phyloP scores from a whole-genome alignment of 2,329 filamentous ascomycete species.

The Chlorencoelia australis region DNA sequence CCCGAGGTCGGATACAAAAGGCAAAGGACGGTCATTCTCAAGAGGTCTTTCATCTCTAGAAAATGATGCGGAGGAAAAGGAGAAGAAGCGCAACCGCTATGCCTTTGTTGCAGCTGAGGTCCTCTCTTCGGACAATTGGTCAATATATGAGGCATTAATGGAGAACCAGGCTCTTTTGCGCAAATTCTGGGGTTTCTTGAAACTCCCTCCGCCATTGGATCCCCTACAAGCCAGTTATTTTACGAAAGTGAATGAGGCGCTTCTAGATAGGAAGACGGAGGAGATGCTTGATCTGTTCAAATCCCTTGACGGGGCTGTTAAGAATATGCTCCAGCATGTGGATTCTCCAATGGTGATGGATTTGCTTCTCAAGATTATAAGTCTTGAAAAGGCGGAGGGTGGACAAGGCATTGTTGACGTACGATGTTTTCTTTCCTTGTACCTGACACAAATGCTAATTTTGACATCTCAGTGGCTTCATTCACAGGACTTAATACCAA shows the following conservation, averaged over 20 bases:
- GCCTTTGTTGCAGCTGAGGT: slow-evolving; percentile 91
- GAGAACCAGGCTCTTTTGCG: slow-evolving; percentile 69
- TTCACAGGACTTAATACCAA: slow-evolving; percentile 77
- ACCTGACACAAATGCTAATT: not conserved
- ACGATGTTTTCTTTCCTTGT: slow-evolving; percentile 28
- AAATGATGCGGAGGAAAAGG: slow-evolving; percentile 60
- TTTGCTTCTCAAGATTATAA: slow-evolving; percentile 90
- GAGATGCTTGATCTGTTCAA: slow-evolving; percentile 92
- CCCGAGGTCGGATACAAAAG: slow-evolving; percentile 40
- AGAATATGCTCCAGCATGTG: slow-evolving; percentile 82
- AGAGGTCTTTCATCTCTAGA: slow-evolving; percentile 37
- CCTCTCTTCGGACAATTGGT: slow-evolving; percentile 92
- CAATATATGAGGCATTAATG: slow-evolving; percentile 85
- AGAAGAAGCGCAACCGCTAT: slow-evolving; percentile 88
- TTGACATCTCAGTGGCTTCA: slow-evolving; percentile 68
- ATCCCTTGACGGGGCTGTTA: slow-evolving; percentile 68
- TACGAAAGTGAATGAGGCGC: slow-evolving; percentile 95
- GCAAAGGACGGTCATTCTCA: slow-evolving; percentile 40
- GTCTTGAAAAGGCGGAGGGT: slow-evolving; percentile 82
- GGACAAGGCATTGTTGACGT: slow-evolving; percentile 92
- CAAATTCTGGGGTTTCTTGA: slow-evolving; percentile 86
- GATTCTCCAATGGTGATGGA: slow-evolving; percentile 99
- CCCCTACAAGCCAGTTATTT: slow-evolving; percentile 95
- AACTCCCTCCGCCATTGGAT: slow-evolving; percentile 74
- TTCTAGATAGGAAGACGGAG: slow-evolving; percentile 95